Evolutionary conservation across 148 eudicot genomes (phyloP), one percentile per base, ranked within the genome.

Genomic region (Amaranthus hypochondriacus): DNA sequence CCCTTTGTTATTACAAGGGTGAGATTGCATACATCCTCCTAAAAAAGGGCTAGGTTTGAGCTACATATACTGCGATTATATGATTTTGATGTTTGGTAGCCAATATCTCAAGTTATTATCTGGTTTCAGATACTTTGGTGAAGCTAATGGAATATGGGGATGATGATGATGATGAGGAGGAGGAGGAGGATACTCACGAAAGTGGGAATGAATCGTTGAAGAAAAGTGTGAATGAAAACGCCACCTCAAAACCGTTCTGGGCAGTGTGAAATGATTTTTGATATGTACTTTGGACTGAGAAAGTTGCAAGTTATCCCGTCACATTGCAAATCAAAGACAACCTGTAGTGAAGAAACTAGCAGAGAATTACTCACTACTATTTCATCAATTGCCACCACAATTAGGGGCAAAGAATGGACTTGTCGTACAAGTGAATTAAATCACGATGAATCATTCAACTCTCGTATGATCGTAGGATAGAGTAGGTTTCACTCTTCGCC

Each of bases 81-180:
- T 7, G 44, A 3, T 44, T 48, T 58, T 49, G 14, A 47, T 18
- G 54, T 51, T 46, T 13, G 3, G 21, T 18, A 50, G 59, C 42
- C 7, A 52, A 48, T 53, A 65, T 57, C 49, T 51, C 9, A 64
- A 48, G 49, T 6, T 52, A 50, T 66, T 52, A 61, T 28, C 61
- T 70, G 73, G 72, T 85, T 85, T 73, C 86, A 91, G 98, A 93
- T 78, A 93, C 98, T 4, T 80, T 93, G 68, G 81, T 88, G 73
- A 89, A 86, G 85, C 84, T 93, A 69, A 79, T 91, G 98, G 97
- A 89, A 58, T 93, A 93, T 78, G 98, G 98, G 44, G 95, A 91
- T 56, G 88, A 86, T 10, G 88, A 81, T 56, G 91, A 86, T 10
- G 89, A 83, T 12, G 85, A 81, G 6, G 83, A 80, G 13, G 76